Percentiles rank a stretch among this genome's conserved stretches.
These are phyloP conservation scores for Cadophora luteo-olivacea DNA, from an alignment of 2,329 filamentous ascomycete genomes.

Conservation along the genomic window DNA sequence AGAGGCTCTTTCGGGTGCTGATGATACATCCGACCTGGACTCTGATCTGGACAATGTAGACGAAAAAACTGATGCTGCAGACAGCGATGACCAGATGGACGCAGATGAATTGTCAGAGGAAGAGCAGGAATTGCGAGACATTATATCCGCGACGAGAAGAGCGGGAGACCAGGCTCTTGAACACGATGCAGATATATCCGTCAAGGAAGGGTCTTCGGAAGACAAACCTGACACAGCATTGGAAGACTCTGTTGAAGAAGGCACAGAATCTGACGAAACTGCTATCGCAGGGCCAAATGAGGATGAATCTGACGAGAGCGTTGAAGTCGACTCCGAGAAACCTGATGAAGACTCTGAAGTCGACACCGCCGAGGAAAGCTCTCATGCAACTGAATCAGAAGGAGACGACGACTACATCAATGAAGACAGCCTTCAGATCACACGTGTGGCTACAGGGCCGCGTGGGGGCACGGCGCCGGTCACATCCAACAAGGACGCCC, in stretches of 20 bases:
- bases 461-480: neutral
- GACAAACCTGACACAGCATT: neutral
- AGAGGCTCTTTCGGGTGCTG: slow-evolving; percentile 27
- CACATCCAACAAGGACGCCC: neutral
- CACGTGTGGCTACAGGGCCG: neutral
- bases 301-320: neutral
- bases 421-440: neutral
- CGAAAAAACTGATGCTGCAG: slow-evolving; percentile 22
- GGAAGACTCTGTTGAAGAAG: slow-evolving; percentile 6
- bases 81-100: slow-evolving; percentile 32
- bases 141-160: neutral
- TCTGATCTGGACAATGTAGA: slow-evolving; percentile 15
- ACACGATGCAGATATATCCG: slow-evolving; percentile 14
- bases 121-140: neutral
- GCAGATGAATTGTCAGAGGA: slow-evolving; percentile 26
- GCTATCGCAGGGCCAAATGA: neutral
- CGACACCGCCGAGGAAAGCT: neutral
- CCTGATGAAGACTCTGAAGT: neutral
- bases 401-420: neutral
- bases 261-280: neutral
- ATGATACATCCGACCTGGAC: slow-evolving; percentile 4
- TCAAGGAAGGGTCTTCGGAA: slow-evolving; percentile 17
- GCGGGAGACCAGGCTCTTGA: slow-evolving; percentile 6
- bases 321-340: neutral
- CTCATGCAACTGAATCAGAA: neutral